Base-by-base conservation (phyloP, 2,329 filamentous ascomycete genomes). In the Leptographium flavum region DNA sequence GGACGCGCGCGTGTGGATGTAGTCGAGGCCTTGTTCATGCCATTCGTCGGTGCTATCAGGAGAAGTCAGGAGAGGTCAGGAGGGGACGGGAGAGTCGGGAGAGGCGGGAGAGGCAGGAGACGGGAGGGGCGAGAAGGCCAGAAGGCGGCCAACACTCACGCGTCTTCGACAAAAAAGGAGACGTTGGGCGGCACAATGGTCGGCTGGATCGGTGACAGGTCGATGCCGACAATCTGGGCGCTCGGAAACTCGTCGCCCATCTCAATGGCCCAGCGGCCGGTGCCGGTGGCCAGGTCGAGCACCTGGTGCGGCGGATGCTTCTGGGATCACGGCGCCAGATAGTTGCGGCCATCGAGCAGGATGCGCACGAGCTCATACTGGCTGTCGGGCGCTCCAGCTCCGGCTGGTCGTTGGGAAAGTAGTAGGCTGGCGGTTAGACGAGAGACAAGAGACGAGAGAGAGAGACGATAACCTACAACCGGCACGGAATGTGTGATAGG, bases 111-210 rank as follows among this genome's bases (percentile, higher is more conserved):
- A n/a, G n/a, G n/a, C n/a, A n/a, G 35, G 22, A 21, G 17, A 35
- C 6, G 22, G 22, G 43, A 25, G 51, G 47, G n/a, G 35, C 46
- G 17, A 31, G 27, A 39, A 23, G n/a, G 14, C 5, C 33, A 28
- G 40, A 17, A 17, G 15, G 13, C 14, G n/a, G n/a, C n/a, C 7
- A 42, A 23, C 3, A 57, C 56, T 21, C 54, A 63, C 58, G 69
- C 69, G 54, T 87, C 82, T 55, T 87, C 81, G 39, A 88, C 71
- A 49, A 77, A 76, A 52, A 88, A 88, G 50, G 77, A 74, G 14
- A 87, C 79, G 50, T 88, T 88, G 17, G 74, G 71, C 0, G 83
- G 82, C 1, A 86, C 79, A 40, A 73, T 66, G 5, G 63, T 63
- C 3, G 79, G 78, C 55, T 84, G 80, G 23, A 83, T 77, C 2